phyloP scores from a whole-genome alignment of 176 grass and related monocot species.

The Oryza australiensis region DNA sequence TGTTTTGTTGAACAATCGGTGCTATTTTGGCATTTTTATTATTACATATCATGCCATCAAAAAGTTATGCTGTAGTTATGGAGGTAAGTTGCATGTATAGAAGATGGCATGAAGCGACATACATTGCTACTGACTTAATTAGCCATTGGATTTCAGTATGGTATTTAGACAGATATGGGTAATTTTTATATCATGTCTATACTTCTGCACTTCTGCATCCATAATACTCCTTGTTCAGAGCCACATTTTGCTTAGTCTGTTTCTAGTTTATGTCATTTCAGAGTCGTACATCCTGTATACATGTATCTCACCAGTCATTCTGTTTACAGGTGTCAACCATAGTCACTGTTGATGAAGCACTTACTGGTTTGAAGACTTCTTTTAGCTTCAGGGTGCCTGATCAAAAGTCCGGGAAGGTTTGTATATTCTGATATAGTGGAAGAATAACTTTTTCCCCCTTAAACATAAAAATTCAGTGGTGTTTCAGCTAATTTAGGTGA shows the following conservation, averaged over 20 bases:
- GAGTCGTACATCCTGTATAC: neutral
- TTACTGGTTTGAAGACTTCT: slow-evolving; percentile 68
- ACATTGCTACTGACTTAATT: neutral
- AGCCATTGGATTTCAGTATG: slow-evolving; percentile 5
- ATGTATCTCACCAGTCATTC: slow-evolving; percentile 33
- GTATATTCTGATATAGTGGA: slow-evolving; percentile 12
- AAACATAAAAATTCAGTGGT: neutral
- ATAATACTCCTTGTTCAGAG: neutral
- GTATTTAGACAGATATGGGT: neutral
- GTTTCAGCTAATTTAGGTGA: neutral
- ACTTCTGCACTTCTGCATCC: neutral
- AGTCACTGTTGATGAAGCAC: slow-evolving; percentile 69
- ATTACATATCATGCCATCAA: neutral
- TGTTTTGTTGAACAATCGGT: neutral
- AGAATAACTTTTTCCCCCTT: neutral
- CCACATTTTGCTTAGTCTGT: neutral
- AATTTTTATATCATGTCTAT: neutral
- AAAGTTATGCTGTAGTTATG: neutral
- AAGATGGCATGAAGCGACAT: slow-evolving; percentile 7
- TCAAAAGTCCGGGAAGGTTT: slow-evolving; percentile 85
- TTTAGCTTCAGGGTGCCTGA: slow-evolving; percentile 83
- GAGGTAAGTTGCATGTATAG: neutral
- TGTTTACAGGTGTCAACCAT: slow-evolving; percentile 67
- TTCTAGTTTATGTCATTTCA: slow-evolving; percentile 2
- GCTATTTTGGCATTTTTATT: slow-evolving; percentile 8